Base-by-base conservation (phyloP, 2,329 filamentous ascomycete species). In the Fusarium oxysporum region DNA sequence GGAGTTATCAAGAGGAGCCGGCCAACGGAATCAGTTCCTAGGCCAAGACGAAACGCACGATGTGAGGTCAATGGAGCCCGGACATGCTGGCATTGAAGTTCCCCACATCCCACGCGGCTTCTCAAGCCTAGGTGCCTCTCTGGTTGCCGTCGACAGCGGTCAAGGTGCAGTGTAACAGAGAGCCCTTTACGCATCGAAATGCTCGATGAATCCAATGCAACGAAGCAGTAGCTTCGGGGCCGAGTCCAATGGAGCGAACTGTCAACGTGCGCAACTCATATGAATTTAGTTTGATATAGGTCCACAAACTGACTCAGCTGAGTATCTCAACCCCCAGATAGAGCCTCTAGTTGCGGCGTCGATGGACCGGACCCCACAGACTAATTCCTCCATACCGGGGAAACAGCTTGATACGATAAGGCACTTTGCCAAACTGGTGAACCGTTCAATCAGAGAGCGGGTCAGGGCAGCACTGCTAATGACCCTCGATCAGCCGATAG, bases 291-390 rank as follows among this genome's bases (percentile, higher is more conserved):
- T 43, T n/a, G 23, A 59, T 41, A 48, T 14, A 44, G 62, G 25
- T 32, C 62, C 50, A 54, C 47, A 37, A 45, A 65, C 48, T 74
- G 74, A 77, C 63, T 75, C 74, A 64, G 66, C 62, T 65, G 68
- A 70, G 58, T 72, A 69, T 53, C 61, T 65, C 47, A 45, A 33
- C 54, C 43, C 53, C 51, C 45, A 59, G 51, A 72, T 69, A 57
- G 30, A 66, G 38, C 50, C 45, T 32, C 45, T 68, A 43, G 48
- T 59, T 54, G 50, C 41, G 64, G 64, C 35, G 56, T 62, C 60
- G 55, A 66, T 72, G 48, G 69, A 68, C 62, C 57, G 60, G 65
- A 73, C 75, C 75, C 75, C 75, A 60, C 75, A 75, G 64, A 64
- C 66, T 55, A 63, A 54, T 67, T 57, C 55, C 56, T 63, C 56